A percentile compares a stretch with the other conserved stretches of the same genome.
These are phyloP conservation scores for Pythium coloratum DNA, from an alignment of 352 stramenopile genomes.

Conservation along the genomic window DNA sequence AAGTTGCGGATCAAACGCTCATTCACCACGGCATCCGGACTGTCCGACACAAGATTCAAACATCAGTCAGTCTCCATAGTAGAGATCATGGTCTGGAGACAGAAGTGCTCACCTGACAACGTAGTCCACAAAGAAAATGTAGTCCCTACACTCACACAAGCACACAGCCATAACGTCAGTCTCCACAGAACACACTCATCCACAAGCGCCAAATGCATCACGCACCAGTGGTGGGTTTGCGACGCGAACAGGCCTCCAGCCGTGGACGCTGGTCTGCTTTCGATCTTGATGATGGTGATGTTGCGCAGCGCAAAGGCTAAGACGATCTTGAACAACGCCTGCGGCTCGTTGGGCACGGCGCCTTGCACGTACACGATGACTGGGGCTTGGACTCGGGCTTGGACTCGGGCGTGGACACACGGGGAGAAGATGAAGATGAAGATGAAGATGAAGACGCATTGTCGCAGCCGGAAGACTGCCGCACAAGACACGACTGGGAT, in stretches of 20 bases:
- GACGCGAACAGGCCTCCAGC: constrained; percentile 57
- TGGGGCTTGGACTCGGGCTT: too few relatives aligned
- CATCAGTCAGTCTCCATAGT: background rate
- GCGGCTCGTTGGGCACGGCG: constrained; percentile 67
- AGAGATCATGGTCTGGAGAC: background rate
- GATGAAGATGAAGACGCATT: too few relatives aligned
- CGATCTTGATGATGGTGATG: constrained; percentile 81
- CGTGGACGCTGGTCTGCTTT: constrained; percentile 68
- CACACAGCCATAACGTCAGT: background rate
- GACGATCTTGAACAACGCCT: constrained; percentile 77
- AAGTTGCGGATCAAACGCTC: constrained; percentile 55
- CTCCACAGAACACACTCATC: background rate
- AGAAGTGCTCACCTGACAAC: constrained; percentile 41
- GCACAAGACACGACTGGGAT: too few relatives aligned
- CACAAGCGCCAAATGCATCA: background rate
- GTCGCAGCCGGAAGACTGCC: too few relatives aligned
- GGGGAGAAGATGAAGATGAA: too few relatives aligned
- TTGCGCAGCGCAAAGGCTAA: constrained; percentile 77
- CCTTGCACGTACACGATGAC: too few relatives aligned
- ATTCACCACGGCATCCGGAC: constrained; percentile 39
- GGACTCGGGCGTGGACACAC: too few relatives aligned
- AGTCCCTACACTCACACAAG: constrained; percentile 41
- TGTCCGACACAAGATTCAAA: constrained; percentile 7
- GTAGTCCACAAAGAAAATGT: constrained; percentile 84
- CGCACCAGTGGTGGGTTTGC: constrained; percentile 68